Evolutionary conservation across 2,329 filamentous ascomycete species (phyloP).

Genomic region (Fusarium phyllophilum): DNA sequence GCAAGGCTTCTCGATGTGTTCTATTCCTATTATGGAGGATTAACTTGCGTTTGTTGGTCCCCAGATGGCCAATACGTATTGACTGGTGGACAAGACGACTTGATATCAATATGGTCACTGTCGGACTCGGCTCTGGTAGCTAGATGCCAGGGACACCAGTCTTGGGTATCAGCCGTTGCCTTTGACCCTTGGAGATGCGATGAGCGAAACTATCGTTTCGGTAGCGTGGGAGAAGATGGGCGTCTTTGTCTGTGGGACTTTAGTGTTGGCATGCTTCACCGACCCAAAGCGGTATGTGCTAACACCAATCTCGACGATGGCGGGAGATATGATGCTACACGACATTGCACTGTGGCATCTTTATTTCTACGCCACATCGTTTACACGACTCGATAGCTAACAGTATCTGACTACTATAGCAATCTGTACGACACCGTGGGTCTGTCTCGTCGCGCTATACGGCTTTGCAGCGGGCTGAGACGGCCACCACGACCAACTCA

Average conservation of each 20-base stretch:
- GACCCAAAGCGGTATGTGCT: conserved; percentile 80
- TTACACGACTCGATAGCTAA: conserved; percentile 22
- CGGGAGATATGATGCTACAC: not conserved
- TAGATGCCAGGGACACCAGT: conserved; percentile 93
- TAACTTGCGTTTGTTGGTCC: conserved; percentile 96
- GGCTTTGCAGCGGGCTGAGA: conserved; percentile 66
- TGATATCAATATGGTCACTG: conserved; percentile 95
- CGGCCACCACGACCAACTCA: conserved; percentile 66
- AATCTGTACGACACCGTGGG: conserved; percentile 55
- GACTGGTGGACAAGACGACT: conserved; percentile 94
- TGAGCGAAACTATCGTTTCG: conserved; percentile 93
- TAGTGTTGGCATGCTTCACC: conserved; percentile 93
- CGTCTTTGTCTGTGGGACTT: conserved; percentile 96
- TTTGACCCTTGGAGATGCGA: conserved; percentile 99
- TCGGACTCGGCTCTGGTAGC: conserved; percentile 86
- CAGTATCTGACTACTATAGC: conserved; percentile 19
- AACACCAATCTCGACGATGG: not conserved
- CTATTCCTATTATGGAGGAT: conserved; percentile 90
- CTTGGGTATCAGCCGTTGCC: conserved; percentile 91
- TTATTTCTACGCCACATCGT: not conserved
- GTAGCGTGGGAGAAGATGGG: conserved; percentile 94
- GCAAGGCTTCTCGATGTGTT: conserved; percentile 84
- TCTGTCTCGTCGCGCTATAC: conserved; percentile 63
- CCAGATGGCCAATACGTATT: conserved; percentile 96
- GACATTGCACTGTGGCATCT: not conserved